phyloP scores from a whole-genome alignment of 2,329 filamentous ascomycete genomes.

The Neonectria faginata region DNA sequence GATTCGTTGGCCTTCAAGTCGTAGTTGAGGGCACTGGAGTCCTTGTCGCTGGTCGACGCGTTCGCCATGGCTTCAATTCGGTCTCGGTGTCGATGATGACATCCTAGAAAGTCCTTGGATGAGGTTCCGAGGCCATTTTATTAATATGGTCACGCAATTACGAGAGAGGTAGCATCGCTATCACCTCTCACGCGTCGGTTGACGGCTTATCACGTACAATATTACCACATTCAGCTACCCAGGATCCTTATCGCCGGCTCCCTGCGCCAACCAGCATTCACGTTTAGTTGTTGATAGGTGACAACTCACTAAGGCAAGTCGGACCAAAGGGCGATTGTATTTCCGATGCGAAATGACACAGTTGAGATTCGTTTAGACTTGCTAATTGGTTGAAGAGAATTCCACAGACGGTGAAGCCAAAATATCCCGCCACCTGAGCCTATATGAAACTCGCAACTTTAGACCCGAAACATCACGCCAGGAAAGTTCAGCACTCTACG shows the following conservation, averaged over 20 bases:
- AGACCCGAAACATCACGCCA: too few species aligned
- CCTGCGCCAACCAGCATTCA: background rate
- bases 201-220: slow-evolving; percentile 4
- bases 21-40: background rate
- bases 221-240: background rate
- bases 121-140: background rate
- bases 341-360: background rate
- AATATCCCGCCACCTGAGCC: too few species aligned
- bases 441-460: too few species aligned
- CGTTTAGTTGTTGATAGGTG: background rate
- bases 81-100: background rate
- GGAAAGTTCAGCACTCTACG: too few species aligned
- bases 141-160: background rate
- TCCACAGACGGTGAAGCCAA: too few species aligned
- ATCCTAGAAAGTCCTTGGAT: background rate
- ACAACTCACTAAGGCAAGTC: background rate
- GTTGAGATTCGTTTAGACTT: background rate
- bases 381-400: too few species aligned
- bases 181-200: background rate
- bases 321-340: background rate
- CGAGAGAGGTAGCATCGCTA: background rate
- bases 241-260: background rate
- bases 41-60: background rate
- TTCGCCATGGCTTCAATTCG: background rate
- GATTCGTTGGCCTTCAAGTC: background rate